phyloP scores from a whole-genome alignment of 768 basidiomycete genomes.

The Phlegmacium glaucopus region DNA sequence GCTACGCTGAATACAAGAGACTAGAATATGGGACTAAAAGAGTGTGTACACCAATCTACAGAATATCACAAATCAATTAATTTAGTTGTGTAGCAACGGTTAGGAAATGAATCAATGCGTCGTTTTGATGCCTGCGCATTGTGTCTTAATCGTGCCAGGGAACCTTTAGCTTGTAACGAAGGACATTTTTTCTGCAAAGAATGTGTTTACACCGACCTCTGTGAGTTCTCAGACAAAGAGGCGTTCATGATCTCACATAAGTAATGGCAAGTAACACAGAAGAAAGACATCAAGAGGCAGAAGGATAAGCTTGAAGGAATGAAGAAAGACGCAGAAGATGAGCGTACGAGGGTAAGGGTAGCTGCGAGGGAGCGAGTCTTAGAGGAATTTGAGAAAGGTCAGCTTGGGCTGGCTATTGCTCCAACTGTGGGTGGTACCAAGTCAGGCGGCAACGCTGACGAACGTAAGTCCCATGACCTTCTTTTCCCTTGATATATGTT shows the following conservation, averaged over 20 bases:
- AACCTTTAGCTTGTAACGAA: slow-evolving; percentile 78
- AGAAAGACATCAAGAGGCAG: slow-evolving; percentile 90
- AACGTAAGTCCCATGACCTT: slow-evolving; percentile 18
- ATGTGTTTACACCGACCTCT: slow-evolving; percentile 82
- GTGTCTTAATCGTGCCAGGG: slow-evolving; percentile 79
- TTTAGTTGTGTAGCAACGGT: slow-evolving; percentile 51
- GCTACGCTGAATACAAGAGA: slow-evolving; percentile 86
- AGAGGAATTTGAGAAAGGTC: slow-evolving; percentile 84
- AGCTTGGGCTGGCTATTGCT: slow-evolving; percentile 62
- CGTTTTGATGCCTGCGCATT: slow-evolving; percentile 88
- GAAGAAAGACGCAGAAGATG: slow-evolving; percentile 77
- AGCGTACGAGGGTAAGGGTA: slow-evolving; percentile 61
- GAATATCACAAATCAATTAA: not conserved
- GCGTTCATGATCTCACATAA: slow-evolving; percentile 10
- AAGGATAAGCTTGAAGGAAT: slow-evolving; percentile 73
- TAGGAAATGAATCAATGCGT: slow-evolving; percentile 92
- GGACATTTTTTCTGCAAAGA: slow-evolving; percentile 97
- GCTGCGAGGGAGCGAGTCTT: slow-evolving; percentile 88
- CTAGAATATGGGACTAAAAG: slow-evolving; percentile 81
- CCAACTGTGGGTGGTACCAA: slow-evolving; percentile 32
- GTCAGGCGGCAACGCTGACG: slow-evolving; percentile 17
- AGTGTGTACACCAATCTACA: slow-evolving; percentile 32
- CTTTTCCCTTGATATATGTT: not conserved
- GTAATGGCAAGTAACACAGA: slow-evolving; percentile 66
- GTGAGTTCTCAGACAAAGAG: slow-evolving; percentile 38